A percentile compares a stretch with the other conserved stretches of the same genome.
These are phyloP conservation scores for Globisporangium paddicum DNA, from an alignment of 352 stramenopile genomes.

Conservation along the genomic window DNA sequence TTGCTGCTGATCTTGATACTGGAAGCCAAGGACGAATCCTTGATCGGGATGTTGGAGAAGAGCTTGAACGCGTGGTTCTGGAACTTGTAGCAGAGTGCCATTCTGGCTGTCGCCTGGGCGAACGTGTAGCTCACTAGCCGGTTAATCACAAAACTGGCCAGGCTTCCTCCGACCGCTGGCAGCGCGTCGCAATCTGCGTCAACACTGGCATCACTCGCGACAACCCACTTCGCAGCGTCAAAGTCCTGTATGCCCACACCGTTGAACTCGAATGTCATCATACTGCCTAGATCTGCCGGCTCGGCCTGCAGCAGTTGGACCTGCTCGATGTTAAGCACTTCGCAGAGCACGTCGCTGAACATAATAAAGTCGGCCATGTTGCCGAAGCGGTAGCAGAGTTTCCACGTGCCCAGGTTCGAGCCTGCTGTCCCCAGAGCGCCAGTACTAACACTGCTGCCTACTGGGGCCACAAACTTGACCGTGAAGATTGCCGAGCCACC, in stretches of 20 bases:
- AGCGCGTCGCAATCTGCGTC: constrained; percentile 43
- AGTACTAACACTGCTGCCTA: constrained; percentile 6
- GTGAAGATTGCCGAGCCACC: constrained; percentile 28
- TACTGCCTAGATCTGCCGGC: constrained; percentile 25
- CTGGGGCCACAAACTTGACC: constrained; percentile 34
- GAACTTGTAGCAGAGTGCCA: constrained; percentile 65
- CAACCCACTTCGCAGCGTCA: constrained; percentile 55
- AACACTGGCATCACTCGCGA: constrained; percentile 9
- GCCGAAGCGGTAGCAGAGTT: constrained; percentile 68
- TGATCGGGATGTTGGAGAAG: constrained; percentile 35
- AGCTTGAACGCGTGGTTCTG: constrained; percentile 45
- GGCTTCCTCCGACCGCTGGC: constrained; percentile 33
- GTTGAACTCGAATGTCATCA: constrained; percentile 58
- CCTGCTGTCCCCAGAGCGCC: background rate
- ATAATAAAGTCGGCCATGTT: constrained; percentile 43
- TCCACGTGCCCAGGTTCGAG: constrained; percentile 42
- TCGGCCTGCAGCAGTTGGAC: constrained; percentile 29
- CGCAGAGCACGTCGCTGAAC: constrained; percentile 57
- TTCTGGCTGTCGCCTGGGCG: constrained; percentile 22
- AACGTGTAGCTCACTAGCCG: constrained; percentile 40
- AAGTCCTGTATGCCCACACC: constrained; percentile 57
- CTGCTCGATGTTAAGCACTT: constrained; percentile 48
- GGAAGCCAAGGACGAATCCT: constrained; percentile 20
- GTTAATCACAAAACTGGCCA: constrained; percentile 28
- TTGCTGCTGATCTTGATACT: constrained; percentile 1